These are phyloP conservation scores for Malus orientalis DNA, from an alignment of 306 rosid species.

Conservation along the genomic window DNA sequence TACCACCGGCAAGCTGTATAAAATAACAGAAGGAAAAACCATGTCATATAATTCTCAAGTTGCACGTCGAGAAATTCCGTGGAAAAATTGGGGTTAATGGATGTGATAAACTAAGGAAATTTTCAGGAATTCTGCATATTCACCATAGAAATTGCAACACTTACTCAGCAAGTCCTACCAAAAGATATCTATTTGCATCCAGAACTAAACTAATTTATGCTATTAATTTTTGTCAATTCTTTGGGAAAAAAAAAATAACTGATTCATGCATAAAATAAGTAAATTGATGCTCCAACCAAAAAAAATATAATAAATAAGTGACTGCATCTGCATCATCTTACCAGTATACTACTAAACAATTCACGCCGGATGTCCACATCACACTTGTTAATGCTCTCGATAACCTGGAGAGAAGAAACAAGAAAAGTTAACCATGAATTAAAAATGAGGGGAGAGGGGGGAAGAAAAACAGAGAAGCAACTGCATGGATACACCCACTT, in stretches of 20 bases:
- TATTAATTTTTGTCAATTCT: neutral
- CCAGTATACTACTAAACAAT: constrained; percentile 93
- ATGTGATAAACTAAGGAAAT: neutral
- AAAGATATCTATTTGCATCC: neutral
- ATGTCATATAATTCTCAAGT: constrained; percentile 3
- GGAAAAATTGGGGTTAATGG: neutral
- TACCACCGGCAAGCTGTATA: constrained; percentile 94
- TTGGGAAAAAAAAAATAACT: neutral
- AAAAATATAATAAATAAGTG: neutral
- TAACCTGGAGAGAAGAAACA: constrained; percentile 51
- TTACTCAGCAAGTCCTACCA: neutral
- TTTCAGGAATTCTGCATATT: neutral
- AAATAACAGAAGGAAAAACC: constrained; percentile 2
- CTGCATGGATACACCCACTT: neutral
- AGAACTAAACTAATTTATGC: neutral
- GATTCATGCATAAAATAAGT: neutral
- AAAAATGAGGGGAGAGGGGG: constrained; percentile 9
- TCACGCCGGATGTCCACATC: constrained; percentile 98
- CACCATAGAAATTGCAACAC: neutral
- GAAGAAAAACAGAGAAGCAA: neutral
- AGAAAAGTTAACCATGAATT: constrained; percentile 13
- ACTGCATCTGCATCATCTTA: constrained; percentile 26
- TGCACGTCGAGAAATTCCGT: neutral
- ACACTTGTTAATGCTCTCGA: constrained; percentile 90
- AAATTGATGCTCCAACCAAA: neutral